A percentile compares a stretch with the other conserved stretches of the same genome.
Conservation (phyloP, 164 flowering plant genomes). For the Annona cherimola region DNA sequence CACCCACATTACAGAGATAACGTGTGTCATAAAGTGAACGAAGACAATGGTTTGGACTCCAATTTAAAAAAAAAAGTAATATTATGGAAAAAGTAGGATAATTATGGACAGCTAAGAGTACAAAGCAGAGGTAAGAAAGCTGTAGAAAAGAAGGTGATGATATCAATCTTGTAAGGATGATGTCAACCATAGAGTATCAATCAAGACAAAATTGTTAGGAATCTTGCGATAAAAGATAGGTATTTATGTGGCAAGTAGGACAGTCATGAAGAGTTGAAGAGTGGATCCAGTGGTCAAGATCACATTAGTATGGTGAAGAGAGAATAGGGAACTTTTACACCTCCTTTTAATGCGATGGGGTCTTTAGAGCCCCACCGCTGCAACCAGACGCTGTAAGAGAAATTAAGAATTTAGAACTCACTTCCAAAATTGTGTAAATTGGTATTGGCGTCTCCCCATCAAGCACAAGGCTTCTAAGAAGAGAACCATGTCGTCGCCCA, state of each 20-base stretch:
- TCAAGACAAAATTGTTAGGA: background rate
- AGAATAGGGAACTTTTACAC: background rate
- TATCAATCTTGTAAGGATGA: background rate
- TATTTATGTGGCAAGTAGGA: background rate
- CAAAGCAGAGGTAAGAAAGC: background rate
- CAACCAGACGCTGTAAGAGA: background rate
- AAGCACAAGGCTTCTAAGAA: constrained; percentile 82
- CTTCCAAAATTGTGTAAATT: constrained; percentile 89
- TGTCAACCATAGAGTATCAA: too few species aligned
- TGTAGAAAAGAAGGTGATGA: too few species aligned
- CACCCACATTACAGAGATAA: too few species aligned
- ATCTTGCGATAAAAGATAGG: too few species aligned
- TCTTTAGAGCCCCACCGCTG: background rate
- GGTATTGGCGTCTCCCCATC: constrained; percentile 77
- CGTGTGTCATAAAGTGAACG: background rate
- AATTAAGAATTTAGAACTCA: constrained; percentile 10
- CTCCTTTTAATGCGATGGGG: background rate
- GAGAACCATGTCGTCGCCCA: constrained; percentile 94
- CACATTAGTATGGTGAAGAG: background rate
- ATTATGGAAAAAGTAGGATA: too few species aligned
- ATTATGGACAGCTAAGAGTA: background rate
- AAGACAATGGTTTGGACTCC: background rate
- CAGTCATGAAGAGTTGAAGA: too few species aligned
- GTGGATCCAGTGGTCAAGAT: background rate
- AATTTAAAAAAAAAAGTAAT: too few species aligned